Evolutionary conservation across 176 grass and related monocot species (phyloP), one percentile per base, ranked within the genome.

Genomic region (Eragrostis nindensis): DNA sequence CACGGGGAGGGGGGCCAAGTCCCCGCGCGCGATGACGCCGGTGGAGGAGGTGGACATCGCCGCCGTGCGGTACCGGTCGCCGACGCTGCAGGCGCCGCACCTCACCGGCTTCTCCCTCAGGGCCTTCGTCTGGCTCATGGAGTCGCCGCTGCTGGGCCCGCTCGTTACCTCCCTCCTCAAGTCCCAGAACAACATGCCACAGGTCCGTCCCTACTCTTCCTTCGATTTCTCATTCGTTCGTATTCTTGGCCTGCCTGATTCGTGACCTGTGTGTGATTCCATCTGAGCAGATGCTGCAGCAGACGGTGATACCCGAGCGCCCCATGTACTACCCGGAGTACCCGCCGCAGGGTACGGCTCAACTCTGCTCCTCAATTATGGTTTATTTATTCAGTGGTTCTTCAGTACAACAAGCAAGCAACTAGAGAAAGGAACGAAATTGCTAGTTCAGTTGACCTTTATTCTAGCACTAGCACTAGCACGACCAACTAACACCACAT

Each of bases 271-370:
- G 18, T 26, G 38, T 36, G 32, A 36, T 36, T 36, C 32, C 4
- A 1, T 16, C 11, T 54, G 48, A 27, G 24, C 90, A 95, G 96
- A 81, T 95, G 74, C 87, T 98, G 80, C 86, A 86, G 55, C 44
- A 88, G 47, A 98, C 96, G 24, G 47, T 90, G 8, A 98, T 98
- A 75, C 96, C 92, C 6, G 96, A 98, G 73, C 80, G 76, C 11
- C 96, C 96, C 70, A 98, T 98, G 96, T 95, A 84, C 86, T 75
- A 39, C 77, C 96, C 96, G 11, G 90, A 98, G 67, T 98, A 76
- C 87, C 96, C 92, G 25, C 90, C 83, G 13, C 95, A 91, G 87
- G 87, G 95, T 92, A 83, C 6, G 18, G 2, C 21, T 36, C 19
- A n/a, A 1, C 39, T 59, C 0, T 61, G 57, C 4, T 29, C 15